Evolutionary conservation across 1,284 basidiomycete species (phyloP).

Genomic region (Irpex sp.): DNA sequence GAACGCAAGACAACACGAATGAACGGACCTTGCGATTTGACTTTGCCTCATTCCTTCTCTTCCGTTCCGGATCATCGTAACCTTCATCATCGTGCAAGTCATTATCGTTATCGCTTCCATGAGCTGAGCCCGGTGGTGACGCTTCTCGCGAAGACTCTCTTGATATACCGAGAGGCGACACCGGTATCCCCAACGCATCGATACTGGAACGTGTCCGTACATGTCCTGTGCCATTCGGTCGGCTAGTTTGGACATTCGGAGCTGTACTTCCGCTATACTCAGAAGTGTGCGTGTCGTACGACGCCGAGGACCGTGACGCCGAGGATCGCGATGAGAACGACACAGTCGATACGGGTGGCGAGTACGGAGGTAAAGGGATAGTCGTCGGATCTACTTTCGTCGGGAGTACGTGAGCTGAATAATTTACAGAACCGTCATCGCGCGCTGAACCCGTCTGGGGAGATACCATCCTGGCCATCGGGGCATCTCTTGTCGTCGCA

Average conservation of each 20-base stretch:
- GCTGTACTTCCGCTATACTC: conserved; percentile 30
- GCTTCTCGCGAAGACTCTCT: conserved; percentile 12
- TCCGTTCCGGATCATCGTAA: conserved; percentile 38
- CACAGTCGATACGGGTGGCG: conserved; percentile 61
- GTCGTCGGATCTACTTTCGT: conserved; percentile 45
- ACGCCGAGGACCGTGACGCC: conserved; percentile 45
- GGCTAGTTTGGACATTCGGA: conserved; percentile 16
- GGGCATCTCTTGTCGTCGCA: conserved; percentile 20
- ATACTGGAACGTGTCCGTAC: conserved; percentile 14
- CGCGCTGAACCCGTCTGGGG: conserved; percentile 22
- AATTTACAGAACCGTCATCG: conserved; percentile 27
- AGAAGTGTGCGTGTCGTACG: conserved; percentile 29
- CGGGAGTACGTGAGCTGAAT: conserved; percentile 19
- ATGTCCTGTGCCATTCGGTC: conserved; percentile 14
- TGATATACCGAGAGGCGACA: conserved; percentile 11
- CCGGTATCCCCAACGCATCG: conserved; percentile 17
- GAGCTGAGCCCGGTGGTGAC: conserved; percentile 3
- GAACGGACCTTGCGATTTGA: conserved; percentile 66
- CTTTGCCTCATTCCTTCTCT: conserved; percentile 64
- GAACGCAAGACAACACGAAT: neutral
- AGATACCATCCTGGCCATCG: conserved; percentile 12
- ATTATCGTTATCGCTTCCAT: conserved; percentile 22
- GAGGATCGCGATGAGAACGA: conserved; percentile 70
- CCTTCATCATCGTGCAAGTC: conserved; percentile 25
- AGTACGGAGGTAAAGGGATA: conserved; percentile 56